phyloP scores from a whole-genome alignment of 2,329 filamentous ascomycete genomes.

The Parafenestella ontariensis region DNA sequence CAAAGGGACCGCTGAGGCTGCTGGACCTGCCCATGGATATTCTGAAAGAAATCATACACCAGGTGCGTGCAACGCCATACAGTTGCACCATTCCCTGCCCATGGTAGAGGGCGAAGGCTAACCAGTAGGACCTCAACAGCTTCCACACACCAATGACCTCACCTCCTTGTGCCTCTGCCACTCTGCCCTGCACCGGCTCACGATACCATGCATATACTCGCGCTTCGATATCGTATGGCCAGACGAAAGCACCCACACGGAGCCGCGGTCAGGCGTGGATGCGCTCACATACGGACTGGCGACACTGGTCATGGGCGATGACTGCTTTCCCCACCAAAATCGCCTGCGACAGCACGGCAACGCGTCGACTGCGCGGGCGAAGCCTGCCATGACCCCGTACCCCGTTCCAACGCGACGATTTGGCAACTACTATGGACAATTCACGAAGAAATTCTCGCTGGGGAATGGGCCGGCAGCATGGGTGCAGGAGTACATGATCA shows the following conservation, averaged over 20 bases:
- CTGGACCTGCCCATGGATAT: conserved; percentile 81
- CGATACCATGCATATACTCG: conserved; percentile 81
- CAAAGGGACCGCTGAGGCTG: conserved; percentile 66
- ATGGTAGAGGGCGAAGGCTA: conserved; percentile 9
- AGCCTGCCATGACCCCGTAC: conserved; percentile 35
- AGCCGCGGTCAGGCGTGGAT: conserved; percentile 76
- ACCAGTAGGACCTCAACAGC: conserved; percentile 54
- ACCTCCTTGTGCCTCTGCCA: conserved; percentile 79
- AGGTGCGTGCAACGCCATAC: conserved; percentile 59
- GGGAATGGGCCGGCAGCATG: conserved; percentile 81
- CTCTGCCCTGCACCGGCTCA: conserved; percentile 76
- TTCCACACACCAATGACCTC: conserved; percentile 82
- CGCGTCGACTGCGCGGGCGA: conserved; percentile 10
- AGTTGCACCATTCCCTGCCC: background rate
- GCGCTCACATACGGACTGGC: conserved; percentile 83
- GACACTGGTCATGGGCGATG: conserved; percentile 76
- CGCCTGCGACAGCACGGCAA: conserved; percentile 33
- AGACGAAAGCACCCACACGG: conserved; percentile 68
- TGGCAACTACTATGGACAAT: conserved; percentile 79
- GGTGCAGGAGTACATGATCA: conserved; percentile 83
- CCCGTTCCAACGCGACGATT: conserved; percentile 56
- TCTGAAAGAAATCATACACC: conserved; percentile 78
- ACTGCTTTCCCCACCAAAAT: conserved; percentile 62
- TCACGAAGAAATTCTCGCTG: conserved; percentile 81
- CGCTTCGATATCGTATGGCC: conserved; percentile 91